These are phyloP conservation scores for Penicillium sp. DNA, from an alignment of 2,329 filamentous ascomycete genomes.

Conservation along the genomic window DNA sequence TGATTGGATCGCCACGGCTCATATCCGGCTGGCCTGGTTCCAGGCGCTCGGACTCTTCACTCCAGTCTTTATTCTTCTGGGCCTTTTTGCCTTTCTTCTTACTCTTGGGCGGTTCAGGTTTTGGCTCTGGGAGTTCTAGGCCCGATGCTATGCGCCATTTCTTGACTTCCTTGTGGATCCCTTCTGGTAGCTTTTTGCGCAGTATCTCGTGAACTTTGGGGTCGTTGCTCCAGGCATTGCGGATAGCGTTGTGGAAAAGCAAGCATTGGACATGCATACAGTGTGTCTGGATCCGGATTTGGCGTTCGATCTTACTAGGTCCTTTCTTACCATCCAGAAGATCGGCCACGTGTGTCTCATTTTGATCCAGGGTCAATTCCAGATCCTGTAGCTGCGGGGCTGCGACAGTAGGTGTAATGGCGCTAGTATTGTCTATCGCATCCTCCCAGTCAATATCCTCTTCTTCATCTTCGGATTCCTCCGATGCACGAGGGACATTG, in stretches of 20 bases:
- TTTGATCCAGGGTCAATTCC: conserved; percentile 64
- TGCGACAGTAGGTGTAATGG: conserved; percentile 38
- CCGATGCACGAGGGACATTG: neutral
- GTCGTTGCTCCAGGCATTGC: conserved; percentile 83
- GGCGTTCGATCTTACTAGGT: conserved; percentile 77
- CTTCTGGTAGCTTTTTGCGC: conserved; percentile 67
- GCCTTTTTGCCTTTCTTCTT: conserved; percentile 43
- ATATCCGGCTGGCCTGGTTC: conserved; percentile 72
- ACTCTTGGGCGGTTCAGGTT: conserved; percentile 41
- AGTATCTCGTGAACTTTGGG: conserved; percentile 70
- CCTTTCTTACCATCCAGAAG: conserved; percentile 71
- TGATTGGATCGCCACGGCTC: conserved; percentile 77
- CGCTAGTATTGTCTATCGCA: conserved; percentile 44
- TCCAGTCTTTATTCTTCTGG: conserved; percentile 65
- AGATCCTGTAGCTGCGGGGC: conserved; percentile 63
- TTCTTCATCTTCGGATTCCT: conserved; percentile 45
- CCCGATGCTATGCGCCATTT: conserved; percentile 70
- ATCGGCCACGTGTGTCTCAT: conserved; percentile 59
- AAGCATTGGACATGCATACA: conserved; percentile 84
- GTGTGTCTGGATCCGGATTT: conserved; percentile 75
- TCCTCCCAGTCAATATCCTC: conserved; percentile 62
- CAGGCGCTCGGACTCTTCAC: conserved; percentile 63
- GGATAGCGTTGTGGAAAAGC: conserved; percentile 83
- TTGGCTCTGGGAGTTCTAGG: conserved; percentile 48
- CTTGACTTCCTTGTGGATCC: conserved; percentile 69